Base-by-base conservation (phyloP, 1,139 yeast species). In the Geotrichum europaeum region DNA sequence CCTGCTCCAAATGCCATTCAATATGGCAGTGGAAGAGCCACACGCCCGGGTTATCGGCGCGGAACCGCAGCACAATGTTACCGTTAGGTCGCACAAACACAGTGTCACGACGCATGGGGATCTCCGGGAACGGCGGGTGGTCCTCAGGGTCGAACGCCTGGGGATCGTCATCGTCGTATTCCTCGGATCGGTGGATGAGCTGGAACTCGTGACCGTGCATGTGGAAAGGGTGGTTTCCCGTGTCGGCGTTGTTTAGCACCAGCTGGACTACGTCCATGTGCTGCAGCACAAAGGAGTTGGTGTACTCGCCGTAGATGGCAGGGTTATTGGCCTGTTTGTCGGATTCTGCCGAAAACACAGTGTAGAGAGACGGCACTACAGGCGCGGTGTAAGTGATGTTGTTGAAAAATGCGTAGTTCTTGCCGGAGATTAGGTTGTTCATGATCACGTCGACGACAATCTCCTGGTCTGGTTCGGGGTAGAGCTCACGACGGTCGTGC, bases 21-120 rank as follows among this genome's bases (percentile, higher is more conserved):
- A 90, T 85, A 69, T 90, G 97, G 76, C 97, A 91, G 73, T 90
- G 97, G 88, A 90, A 90, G 70, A 87, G 80, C 96, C 96, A 89
- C 50, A 89, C 90, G 69, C 96, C 96, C 36, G 96, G 96, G 72
- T 89, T 89, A 69, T 86, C 84, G 57, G 96, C 89, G 66, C 79
- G 81, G 75, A 89, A 88, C 69, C 96, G 79, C 56, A 77, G 58
- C 25, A 81, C 73, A 69, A 89, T 80, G 73, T 85, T 85, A 28
- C 92, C 89, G 67, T 85, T 85, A 40, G 87, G 84, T 64, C 81
- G 79, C 45, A 86, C 83, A 67, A 78, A 80, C 18, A 83, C 81
- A 1, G 89, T 84, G 70, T 87, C 95, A 73, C 95, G 80, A 59
- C 77, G 73, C 83, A 85, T 77, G 56, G 95, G 95, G 68, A 52